Evolutionary conservation across 352 stramenopile genomes (phyloP).

Genomic region (Phytophthora niederhauseri): DNA sequence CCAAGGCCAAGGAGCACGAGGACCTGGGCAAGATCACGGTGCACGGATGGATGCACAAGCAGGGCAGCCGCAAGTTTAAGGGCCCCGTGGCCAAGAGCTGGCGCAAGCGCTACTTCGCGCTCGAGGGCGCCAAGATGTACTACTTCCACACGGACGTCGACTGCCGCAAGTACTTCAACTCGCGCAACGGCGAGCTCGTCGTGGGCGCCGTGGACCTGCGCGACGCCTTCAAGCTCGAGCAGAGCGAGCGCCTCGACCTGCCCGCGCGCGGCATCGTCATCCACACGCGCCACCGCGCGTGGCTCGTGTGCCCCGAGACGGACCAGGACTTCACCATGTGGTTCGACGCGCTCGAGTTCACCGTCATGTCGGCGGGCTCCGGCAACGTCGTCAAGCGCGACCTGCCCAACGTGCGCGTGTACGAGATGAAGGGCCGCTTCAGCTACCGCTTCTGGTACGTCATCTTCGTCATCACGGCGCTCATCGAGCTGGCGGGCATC

Average conservation of each 20-base stretch:
- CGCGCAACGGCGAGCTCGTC: constrained; percentile 73
- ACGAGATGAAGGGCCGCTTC: constrained; percentile 76
- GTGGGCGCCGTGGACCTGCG: constrained; percentile 78
- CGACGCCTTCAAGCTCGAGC: constrained; percentile 81
- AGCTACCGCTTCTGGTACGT: constrained; percentile 80
- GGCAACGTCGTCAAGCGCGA: constrained; percentile 83
- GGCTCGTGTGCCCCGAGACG: constrained; percentile 82
- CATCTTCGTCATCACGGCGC: constrained; percentile 68
- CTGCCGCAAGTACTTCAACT: constrained; percentile 88
- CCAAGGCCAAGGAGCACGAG: constrained; percentile 52
- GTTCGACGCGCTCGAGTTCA: constrained; percentile 82
- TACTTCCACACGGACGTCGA: constrained; percentile 89
- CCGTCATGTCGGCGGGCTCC: constrained; percentile 70
- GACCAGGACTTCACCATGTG: constrained; percentile 83
- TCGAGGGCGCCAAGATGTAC: constrained; percentile 87
- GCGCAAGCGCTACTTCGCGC: constrained; percentile 84
- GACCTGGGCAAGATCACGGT: constrained; percentile 70
- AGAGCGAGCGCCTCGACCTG: constrained; percentile 77
- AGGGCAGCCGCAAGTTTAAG: constrained; percentile 83
- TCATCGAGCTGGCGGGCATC: constrained; percentile 62
- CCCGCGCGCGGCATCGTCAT: constrained; percentile 71
- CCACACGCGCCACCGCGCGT: constrained; percentile 76
- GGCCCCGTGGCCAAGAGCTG: constrained; percentile 81
- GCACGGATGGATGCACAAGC: constrained; percentile 89
- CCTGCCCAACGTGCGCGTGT: constrained; percentile 78